Evolutionary conservation across 2,329 filamentous ascomycete genomes (phyloP).

Genomic region (Talaromyces pinophilus): DNA sequence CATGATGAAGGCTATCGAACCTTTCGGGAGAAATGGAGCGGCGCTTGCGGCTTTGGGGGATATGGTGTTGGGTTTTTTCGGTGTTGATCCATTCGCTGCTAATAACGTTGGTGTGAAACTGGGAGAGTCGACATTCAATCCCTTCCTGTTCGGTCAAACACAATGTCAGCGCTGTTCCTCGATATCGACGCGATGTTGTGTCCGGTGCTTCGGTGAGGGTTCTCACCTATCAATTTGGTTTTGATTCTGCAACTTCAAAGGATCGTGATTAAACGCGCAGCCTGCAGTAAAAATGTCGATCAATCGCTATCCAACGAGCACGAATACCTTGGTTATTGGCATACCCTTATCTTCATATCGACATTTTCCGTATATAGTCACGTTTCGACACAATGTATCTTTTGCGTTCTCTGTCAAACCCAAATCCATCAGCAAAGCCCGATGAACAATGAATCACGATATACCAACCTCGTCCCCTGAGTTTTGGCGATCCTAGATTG

Average conservation of each 20-base stretch:
- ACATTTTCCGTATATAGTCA: slow-evolving; percentile 90
- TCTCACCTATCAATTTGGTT: slow-evolving; percentile 45
- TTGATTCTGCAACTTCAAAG: slow-evolving; percentile 58
- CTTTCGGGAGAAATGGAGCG: slow-evolving; percentile 58
- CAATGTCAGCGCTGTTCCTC: slow-evolving; percentile 27
- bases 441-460: not conserved
- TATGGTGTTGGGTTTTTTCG: slow-evolving; percentile 70
- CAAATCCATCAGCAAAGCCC: slow-evolving; percentile 13
- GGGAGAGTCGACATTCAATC: slow-evolving; percentile 92
- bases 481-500: slow-evolving; percentile 48
- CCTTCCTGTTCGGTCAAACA: slow-evolving; percentile 56
- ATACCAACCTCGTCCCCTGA: slow-evolving; percentile 51
- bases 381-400: slow-evolving; percentile 88
- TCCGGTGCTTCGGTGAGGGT: slow-evolving; percentile 15
- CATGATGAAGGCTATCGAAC: slow-evolving; percentile 24
- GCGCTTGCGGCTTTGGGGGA: slow-evolving; percentile 90
- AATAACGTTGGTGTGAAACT: slow-evolving; percentile 75
- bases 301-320: slow-evolving; percentile 1
- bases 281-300: slow-evolving; percentile 40
- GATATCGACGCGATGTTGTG: not conserved
- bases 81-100: slow-evolving; percentile 41
- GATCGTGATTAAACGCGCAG: slow-evolving; percentile 87
- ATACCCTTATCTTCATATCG: slow-evolving; percentile 82
- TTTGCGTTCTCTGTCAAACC: slow-evolving; percentile 66
- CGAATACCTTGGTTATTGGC: too few species aligned